Base-by-base conservation (phyloP, 2,329 filamentous ascomycete species). In the Penicillium nordicum region DNA sequence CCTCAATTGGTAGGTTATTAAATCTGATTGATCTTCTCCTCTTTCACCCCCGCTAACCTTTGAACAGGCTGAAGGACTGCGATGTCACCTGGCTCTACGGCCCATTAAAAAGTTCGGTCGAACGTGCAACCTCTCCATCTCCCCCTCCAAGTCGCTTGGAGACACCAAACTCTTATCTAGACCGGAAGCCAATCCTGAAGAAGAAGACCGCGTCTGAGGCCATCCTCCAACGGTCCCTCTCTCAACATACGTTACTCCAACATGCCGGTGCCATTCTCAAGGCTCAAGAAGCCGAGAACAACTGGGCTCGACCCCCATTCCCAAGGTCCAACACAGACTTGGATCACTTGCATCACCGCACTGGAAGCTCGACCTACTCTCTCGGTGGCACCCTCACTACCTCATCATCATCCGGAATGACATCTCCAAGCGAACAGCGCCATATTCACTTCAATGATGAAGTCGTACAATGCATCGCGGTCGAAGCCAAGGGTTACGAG, bases 21-120 rank as follows among this genome's bases (percentile, higher is more conserved):
- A 36, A 36, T 27, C 29, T 8, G 1, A 14, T 23, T 49, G 37
- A 25, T 43, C 42, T 29, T 29, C 16, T 46, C 40, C 46, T 49
- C 32, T 34, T 21, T 43, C 25, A 40, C 41, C 55, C 43, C 44
- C 58, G 57, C 60, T 62, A 27, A 58, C n/a, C 12, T 38, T n/a
- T 8, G 18, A 48, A 16, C 67, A 96, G 92, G 92, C 81, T 97
- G 58, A 99, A 97, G 73, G 94, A 97, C 67, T 94, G 89, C 72
- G 93, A 99, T 74, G 92, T 97, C 32, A 97, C 93, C 44, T 99
- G 93, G 94, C 80, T 99, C 1, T 99, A 97, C 69, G 94, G 94
- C 0, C 94, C 94, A 12, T 76, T 97, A 47, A 93, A 96, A 72
- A 88, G 88, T 1, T 87, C 88, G 74, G 12, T 72, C 79, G 50